Percentiles rank a stretch among this genome's conserved stretches.
Conservation (phyloP, 331 rosid genomes). For the Malus hybrid region DNA sequence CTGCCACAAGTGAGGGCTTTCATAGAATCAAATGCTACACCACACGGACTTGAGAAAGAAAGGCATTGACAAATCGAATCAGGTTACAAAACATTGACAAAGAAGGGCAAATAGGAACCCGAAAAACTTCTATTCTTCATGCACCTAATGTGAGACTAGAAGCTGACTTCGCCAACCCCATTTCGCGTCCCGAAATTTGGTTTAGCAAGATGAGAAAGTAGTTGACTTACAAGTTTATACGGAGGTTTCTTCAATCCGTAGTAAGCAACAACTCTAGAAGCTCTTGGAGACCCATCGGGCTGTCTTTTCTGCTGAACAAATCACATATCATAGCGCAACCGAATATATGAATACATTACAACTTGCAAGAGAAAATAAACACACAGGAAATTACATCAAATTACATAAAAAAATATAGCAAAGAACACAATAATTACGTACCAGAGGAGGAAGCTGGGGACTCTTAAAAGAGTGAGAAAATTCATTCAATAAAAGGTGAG, state of each 20-base stretch:
- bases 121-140: neutral
- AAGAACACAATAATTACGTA: conserved; percentile 15
- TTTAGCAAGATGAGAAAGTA: neutral
- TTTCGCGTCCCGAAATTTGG: neutral
- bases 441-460: conserved; percentile 41
- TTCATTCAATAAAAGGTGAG: conserved; percentile 28
- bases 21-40: neutral
- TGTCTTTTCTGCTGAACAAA: conserved; percentile 26
- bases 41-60: neutral
- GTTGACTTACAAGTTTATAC: conserved; percentile 47
- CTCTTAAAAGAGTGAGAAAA: conserved; percentile 26
- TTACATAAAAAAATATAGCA: neutral
- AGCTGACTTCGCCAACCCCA: neutral
- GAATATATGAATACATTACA: neutral
- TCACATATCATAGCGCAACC: neutral
- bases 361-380: neutral
- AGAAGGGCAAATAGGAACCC: neutral
- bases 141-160: neutral
- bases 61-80: too few species aligned
- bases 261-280: conserved; percentile 48
- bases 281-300: conserved; percentile 26
- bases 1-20: neutral
- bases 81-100: neutral
- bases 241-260: conserved; percentile 88
- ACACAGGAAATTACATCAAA: neutral